A percentile compares a stretch with the other conserved stretches of the same genome.
These are phyloP conservation scores for Botrytis byssoidea DNA, from an alignment of 2,329 filamentous ascomycete species.

Conservation along the genomic window DNA sequence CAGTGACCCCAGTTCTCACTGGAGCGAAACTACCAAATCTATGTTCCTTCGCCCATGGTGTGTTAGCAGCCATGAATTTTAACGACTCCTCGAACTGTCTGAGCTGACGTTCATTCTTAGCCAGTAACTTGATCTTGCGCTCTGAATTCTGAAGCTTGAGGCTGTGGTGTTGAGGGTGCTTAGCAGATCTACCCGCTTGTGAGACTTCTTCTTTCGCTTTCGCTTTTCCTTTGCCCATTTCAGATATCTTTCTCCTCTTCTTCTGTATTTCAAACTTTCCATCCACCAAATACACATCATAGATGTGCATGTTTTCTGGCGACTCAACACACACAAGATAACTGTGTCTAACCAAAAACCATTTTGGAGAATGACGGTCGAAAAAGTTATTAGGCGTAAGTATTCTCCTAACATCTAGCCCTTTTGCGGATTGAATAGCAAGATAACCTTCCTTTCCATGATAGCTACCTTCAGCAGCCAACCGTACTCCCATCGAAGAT, in stretches of 20 bases:
- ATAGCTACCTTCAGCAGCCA: slow-evolving; percentile 93
- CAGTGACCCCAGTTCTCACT: slow-evolving; percentile 80
- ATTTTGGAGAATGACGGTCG: slow-evolving; percentile 83
- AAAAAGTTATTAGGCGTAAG: slow-evolving; percentile 77
- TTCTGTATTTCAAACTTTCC: slow-evolving; percentile 79
- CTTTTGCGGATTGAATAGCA: slow-evolving; percentile 87
- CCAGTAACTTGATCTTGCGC: slow-evolving; percentile 85
- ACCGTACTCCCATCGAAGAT: slow-evolving; percentile 86
- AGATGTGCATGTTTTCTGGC: slow-evolving; percentile 97
- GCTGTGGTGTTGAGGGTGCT: slow-evolving; percentile 69
- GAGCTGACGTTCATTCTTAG: slow-evolving; percentile 84
- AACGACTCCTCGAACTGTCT: slow-evolving; percentile 94
- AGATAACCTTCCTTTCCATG: slow-evolving; percentile 96
- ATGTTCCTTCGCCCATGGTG: slow-evolving; percentile 78
- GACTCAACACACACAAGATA: slow-evolving; percentile 99
- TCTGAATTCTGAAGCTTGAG: slow-evolving; percentile 89
- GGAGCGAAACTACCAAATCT: slow-evolving; percentile 94
- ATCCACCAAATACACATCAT: slow-evolving; percentile 97
- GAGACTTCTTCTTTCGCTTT: slow-evolving; percentile 19
- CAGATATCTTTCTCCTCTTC: slow-evolving; percentile 59
- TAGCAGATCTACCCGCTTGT: slow-evolving; percentile 39
- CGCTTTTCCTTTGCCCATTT: slow-evolving; percentile 55
- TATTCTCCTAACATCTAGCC: slow-evolving; percentile 79
- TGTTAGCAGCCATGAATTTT: slow-evolving; percentile 76
- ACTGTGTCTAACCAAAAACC: slow-evolving; percentile 97